Base-by-base conservation (phyloP, 1,284 basidiomycete genomes). In the Fomitopsis pinicola region DNA sequence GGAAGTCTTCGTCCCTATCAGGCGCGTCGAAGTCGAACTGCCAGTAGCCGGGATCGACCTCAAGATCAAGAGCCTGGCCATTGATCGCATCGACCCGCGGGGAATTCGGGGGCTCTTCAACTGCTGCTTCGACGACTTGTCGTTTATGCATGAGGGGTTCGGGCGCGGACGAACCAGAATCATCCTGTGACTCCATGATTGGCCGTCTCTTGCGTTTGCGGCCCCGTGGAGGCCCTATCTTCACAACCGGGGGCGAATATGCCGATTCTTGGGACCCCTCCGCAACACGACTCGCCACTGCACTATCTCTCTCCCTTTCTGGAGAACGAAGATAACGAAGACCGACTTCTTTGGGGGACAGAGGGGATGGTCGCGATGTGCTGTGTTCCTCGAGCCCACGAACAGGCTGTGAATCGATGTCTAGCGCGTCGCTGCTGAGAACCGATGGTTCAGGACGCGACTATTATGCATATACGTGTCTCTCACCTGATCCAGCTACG, bases 151-250 rank as follows among this genome's bases (percentile, higher is more conserved):
- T 22, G 1, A 44, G 19, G 45, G 42, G 10, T 36, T 54, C 33
- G 15, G 46, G 46, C 9, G 45, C 17, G 38, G 12, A 15, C 28
- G 8, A 28, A n/a, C 52, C 42, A 19, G 42, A 22, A n/a, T 45
- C 42, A 9, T 19, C 42, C n/a, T 45, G 42, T 8, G 42, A 45
- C 3, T n/a, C 9, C 8, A 19, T 22, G 5, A 45, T 45, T 10
- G 10, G 42, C 30, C 35, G 33, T 33, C 45, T 42, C 44, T 64
- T 55, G 28, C 63, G 62, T 54, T 68, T 69, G 9, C 42, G 22
- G 50, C 48, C 58, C 8, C 66, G 65, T 36, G 66, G 67, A n/a
- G 68, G 66, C 6, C 67, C 67, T 28, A 65, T 60, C 58, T 64
- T 67, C 3, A 60, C 59, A 4, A 58, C 10, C 2, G 42, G n/a